Base-by-base conservation (phyloP, 2,329 filamentous ascomycete genomes). In the Cladosporium sp. region DNA sequence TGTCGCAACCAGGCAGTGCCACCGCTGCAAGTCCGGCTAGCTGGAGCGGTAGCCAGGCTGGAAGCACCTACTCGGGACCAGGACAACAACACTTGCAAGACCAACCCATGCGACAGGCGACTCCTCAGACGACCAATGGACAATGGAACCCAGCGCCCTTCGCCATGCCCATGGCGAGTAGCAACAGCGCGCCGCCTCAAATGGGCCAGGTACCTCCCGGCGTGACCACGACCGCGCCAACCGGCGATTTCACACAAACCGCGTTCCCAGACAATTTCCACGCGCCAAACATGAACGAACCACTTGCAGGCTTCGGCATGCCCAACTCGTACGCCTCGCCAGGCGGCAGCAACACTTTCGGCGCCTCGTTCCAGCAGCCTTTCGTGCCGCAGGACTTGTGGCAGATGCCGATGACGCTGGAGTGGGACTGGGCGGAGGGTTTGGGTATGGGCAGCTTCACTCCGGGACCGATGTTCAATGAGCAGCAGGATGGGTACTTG, bases 381-480 rank as follows among this genome's bases (percentile, higher is more conserved):
- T 90, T 97, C 73, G 87, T 98, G 26, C 94, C 95, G 4, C 92
- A 94, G 73, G 95, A 98, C 79, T 80, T 98, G 30, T 99, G 95
- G 88, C 91, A 94, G 77, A 89, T 98, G 87, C 93, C 94, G 1
- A 96, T 97, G 89, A 96, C 92, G 2, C 85, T 98, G 26, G 94
- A 98, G 76, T 97, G 93, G 93, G 92, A 90, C 70, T 91, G 88
- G 89, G 86, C 81, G 2, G 83, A 84, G 57, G 75, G 74, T 1
- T 54, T 77, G n/a, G 74, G 74, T 5, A 60, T 74, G 41, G 74
- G 74, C 2, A 72, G 70, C 59, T 76, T 76, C 59, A 73, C 74
- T 10, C 72, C 73, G 4, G 74, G 73, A 11, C 69, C 70, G 11
- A 67, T 66, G 65, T 70, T 69, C 55, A 67, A 34, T 7, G 65